A percentile compares a stretch with the other conserved stretches of the same genome.
Conservation (phyloP, 805 yeast genomes). For the Myxozyma udenii region DNA sequence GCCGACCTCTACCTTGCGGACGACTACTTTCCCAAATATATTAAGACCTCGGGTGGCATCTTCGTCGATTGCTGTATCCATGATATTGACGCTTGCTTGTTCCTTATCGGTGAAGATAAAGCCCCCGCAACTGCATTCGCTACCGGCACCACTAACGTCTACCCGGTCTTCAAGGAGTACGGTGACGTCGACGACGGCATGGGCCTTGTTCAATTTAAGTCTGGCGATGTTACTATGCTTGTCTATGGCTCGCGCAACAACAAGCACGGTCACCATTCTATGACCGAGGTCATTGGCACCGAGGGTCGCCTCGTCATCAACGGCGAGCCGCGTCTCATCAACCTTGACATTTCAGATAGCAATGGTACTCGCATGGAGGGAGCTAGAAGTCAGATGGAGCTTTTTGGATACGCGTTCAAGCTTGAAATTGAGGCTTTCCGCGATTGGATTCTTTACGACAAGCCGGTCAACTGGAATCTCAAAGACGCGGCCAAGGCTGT, state of each 20-base stretch:
- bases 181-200: conserved; percentile 32
- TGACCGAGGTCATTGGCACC: conserved; percentile 32
- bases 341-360: conserved; percentile 21
- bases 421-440: conserved; percentile 23
- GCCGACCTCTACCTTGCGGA: conserved; percentile 17
- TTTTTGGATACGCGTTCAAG: conserved; percentile 19
- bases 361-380: conserved; percentile 24
- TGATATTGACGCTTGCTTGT: conserved; percentile 31
- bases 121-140: conserved; percentile 27
- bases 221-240: conserved; percentile 13
- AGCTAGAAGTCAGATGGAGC: conserved; percentile 18
- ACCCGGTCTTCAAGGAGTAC: conserved; percentile 28
- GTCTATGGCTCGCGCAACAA: conserved; percentile 30
- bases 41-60: conserved; percentile 32
- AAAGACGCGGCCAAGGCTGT: conserved; percentile 31
- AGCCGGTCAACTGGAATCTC: conserved; percentile 16
- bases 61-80: conserved; percentile 32
- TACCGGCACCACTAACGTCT: conserved; percentile 28
- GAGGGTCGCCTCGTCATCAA: conserved; percentile 29
- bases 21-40: conserved; percentile 26
- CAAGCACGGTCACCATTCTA: conserved; percentile 31
- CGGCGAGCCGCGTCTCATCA: conserved; percentile 21
- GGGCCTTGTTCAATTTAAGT: conserved; percentile 28
- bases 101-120: conserved; percentile 25
- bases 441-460: conserved; percentile 24